Conservation (phyloP, 192 early-diverging fungal species). For the Backusella psychrophila region DNA sequence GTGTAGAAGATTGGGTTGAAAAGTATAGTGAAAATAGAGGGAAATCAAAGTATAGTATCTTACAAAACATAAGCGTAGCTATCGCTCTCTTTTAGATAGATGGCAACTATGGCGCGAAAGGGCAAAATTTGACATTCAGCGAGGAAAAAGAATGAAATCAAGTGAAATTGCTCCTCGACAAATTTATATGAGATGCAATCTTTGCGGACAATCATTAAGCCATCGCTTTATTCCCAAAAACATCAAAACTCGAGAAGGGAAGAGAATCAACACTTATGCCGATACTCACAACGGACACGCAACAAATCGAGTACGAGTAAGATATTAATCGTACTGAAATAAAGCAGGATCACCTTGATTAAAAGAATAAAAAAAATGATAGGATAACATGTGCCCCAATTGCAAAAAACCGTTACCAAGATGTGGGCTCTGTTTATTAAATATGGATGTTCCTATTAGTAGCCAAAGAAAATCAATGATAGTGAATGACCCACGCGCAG, state of each 20-base stretch:
- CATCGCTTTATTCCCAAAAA: constrained; percentile 51
- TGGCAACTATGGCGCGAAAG: constrained; percentile 86
- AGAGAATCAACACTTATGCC: constrained; percentile 36
- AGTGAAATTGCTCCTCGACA: constrained; percentile 66
- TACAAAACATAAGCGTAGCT: constrained; percentile 42
- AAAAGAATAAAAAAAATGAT: background rate
- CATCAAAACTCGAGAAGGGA: constrained; percentile 45
- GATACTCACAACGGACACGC: constrained; percentile 16
- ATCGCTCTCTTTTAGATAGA: constrained; percentile 81
- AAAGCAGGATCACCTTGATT: background rate
- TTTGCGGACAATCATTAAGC: constrained; percentile 70
- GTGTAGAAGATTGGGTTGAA: constrained; percentile 72
- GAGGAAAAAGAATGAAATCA: constrained; percentile 59
- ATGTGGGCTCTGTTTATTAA: constrained; percentile 61
- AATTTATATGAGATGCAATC: constrained; percentile 84
- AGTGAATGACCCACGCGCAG: constrained; percentile 20
- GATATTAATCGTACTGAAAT: background rate
- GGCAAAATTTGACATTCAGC: constrained; percentile 88
- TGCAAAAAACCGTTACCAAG: constrained; percentile 62
- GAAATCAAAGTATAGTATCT: background rate
- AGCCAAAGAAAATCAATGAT: constrained; percentile 38
- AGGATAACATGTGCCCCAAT: constrained; percentile 54
- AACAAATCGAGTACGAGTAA: constrained; percentile 34
- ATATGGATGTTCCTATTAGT: constrained; percentile 66
- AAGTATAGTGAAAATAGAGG: constrained; percentile 36